A percentile compares a stretch with the other conserved stretches of the same genome.
These are phyloP conservation scores for Trichosporon ovoides DNA, from an alignment of 1,284 basidiomycete species.

Conservation along the genomic window DNA sequence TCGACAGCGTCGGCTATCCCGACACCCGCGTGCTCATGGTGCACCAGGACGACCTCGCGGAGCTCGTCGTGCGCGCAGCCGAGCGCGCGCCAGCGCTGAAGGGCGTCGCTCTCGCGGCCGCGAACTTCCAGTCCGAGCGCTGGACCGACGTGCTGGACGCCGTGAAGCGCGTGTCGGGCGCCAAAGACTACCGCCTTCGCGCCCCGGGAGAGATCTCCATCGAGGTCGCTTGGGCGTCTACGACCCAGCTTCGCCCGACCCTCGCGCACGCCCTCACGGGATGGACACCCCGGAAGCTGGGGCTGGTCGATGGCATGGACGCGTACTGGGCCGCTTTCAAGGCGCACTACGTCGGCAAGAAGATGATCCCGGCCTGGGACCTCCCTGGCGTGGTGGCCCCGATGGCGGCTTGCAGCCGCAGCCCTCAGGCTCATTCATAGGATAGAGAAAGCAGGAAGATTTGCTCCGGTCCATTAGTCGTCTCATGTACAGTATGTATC, in stretches of 20 bases:
- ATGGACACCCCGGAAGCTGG: slow-evolving; percentile 53
- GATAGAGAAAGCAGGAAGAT: not conserved
- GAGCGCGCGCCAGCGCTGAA: slow-evolving; percentile 49
- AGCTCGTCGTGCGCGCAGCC: slow-evolving; percentile 51
- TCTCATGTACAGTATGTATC: no score
- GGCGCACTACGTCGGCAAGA: slow-evolving; percentile 21
- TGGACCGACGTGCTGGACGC: slow-evolving; percentile 52
- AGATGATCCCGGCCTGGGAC: slow-evolving; percentile 22
- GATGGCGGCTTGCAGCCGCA: not conserved
- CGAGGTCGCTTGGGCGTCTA: slow-evolving; percentile 37
- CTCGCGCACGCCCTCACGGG: slow-evolving; percentile 53
- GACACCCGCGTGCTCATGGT: slow-evolving; percentile 52
- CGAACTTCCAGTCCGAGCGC: slow-evolving; percentile 53
- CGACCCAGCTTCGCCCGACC: slow-evolving; percentile 47
- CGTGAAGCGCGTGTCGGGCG: slow-evolving; percentile 51
- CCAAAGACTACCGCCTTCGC: slow-evolving; percentile 27
- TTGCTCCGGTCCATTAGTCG: not conserved
- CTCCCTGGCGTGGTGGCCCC: slow-evolving; percentile 17
- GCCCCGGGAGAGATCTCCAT: slow-evolving; percentile 27
- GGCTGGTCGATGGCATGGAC: slow-evolving; percentile 53
- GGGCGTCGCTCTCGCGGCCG: slow-evolving; percentile 53
- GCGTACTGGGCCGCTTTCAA: slow-evolving; percentile 46
- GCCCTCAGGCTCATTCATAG: not conserved
- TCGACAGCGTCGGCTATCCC: slow-evolving; percentile 42
- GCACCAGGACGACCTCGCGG: slow-evolving; percentile 56